phyloP scores from a whole-genome alignment of 2,329 filamentous ascomycete species.

The Cladosporium sp. region DNA sequence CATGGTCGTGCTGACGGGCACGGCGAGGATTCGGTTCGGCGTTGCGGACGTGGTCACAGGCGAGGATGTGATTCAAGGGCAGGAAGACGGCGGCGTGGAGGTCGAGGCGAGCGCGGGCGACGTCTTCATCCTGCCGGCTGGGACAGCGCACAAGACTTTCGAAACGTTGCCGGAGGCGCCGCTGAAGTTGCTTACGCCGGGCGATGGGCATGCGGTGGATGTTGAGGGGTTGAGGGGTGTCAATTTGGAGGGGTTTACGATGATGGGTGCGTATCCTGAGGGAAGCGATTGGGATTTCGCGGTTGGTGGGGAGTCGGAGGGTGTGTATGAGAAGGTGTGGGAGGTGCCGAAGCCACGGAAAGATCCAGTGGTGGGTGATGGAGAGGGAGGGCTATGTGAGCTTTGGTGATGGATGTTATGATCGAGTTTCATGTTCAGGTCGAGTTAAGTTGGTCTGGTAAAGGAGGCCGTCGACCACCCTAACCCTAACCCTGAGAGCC shows the following conservation, averaged over 20 bases:
- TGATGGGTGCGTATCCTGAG: conserved; percentile 53
- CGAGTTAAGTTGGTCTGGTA: no score
- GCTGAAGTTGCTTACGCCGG: conserved; percentile 42
- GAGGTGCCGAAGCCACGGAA: conserved; percentile 37
- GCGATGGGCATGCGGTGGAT: conserved; percentile 33
- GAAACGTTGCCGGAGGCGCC: conserved; percentile 34
- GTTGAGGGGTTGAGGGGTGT: conserved; percentile 33
- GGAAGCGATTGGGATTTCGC: conserved; percentile 47
- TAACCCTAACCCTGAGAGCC: no score
- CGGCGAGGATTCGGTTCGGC: conserved; percentile 50
- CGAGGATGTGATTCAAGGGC: conserved; percentile 30
- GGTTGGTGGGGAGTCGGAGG: conserved; percentile 25
- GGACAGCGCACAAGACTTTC: conserved; percentile 51
- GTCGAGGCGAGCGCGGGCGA: conserved; percentile 47
- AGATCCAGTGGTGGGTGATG: conserved; percentile 44
- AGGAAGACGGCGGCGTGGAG: conserved; percentile 45
- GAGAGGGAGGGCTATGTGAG: conserved; percentile 32
- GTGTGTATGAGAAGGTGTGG: conserved; percentile 40
- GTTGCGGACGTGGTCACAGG: conserved; percentile 40
- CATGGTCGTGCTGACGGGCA: conserved; percentile 51
- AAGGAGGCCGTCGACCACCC: no score
- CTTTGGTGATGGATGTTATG: conserved; percentile 21
- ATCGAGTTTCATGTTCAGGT: not conserved
- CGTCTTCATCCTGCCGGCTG: conserved; percentile 54
- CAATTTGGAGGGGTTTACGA: conserved; percentile 43